Evolutionary conservation across 352 stramenopile genomes (phyloP), one percentile per base, ranked within the genome.

Genomic region (Globisporangium splendens): DNA sequence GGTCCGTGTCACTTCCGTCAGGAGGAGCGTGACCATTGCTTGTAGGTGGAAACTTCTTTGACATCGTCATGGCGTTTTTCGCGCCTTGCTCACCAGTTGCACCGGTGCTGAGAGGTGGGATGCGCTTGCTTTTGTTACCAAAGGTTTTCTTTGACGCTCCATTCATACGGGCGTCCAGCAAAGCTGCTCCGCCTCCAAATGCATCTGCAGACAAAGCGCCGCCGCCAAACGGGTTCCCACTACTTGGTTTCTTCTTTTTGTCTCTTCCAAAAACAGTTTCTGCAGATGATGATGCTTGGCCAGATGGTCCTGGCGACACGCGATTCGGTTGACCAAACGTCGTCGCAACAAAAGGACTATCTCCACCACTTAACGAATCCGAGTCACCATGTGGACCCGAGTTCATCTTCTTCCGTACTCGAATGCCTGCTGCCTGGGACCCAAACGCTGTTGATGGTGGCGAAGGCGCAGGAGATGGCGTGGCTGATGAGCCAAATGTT

Each of bases 111-210:
- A 43, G 54, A 24, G 35, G 35, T 42, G 49, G 52, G 11, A 58
- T 42, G 14, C 52, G 52, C 33, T 77, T 75, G 13, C 48, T 55
- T 15, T 75, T 65, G 1, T 72, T 65, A 1, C 38, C 46, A 8
- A 66, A 63, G 6, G 56, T 49, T 31, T 62, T 79, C 49, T 69
- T 77, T 12, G 47, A 12, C 20, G 68, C 66, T 14, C 38, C 46
- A 53, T 46, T 59, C 62, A 72, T 69, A 56, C 62, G 70, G 18
- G 55, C 56, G 39, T 80, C 70, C 54, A 83, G 56, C 3, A 56
- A 59, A 12, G 42, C 20, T 15, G 35, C 58, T 46, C 63, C 58
- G 44, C 63, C 53, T 7, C 54, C 54, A 54, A 65, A 62, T 28
- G 49, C 15, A 28, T n/a, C 24, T 18, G 20, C 51, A 49, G 18